These are phyloP conservation scores for Tuber umbilicatum DNA, from an alignment of 495 filamentous ascomycete species.

Conservation along the genomic window DNA sequence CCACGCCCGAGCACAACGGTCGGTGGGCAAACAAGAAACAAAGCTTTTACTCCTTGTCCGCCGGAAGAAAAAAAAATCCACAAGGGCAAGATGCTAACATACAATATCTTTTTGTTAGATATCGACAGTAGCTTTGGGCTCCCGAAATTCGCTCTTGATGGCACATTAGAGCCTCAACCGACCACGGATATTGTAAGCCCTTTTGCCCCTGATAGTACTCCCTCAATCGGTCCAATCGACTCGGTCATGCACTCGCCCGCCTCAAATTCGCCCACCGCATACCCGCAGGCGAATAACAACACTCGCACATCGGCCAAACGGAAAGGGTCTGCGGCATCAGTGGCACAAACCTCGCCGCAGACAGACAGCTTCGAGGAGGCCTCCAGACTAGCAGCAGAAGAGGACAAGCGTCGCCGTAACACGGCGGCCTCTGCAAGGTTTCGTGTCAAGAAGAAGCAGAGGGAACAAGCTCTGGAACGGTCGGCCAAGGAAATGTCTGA, in stretches of 20 bases:
- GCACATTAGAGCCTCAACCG: conserved; percentile 10
- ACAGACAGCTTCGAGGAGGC: conserved; percentile 54
- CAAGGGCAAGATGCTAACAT: conserved; percentile 7
- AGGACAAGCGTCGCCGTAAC: conserved; percentile 95
- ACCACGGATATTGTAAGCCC: conserved; percentile 5
- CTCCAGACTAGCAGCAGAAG: conserved; percentile 79
- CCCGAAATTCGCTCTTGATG: conserved; percentile 14
- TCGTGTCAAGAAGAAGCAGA: conserved; percentile 98
- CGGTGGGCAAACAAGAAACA: background rate
- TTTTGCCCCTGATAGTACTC: conserved; percentile 5
- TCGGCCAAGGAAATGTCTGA: conserved; percentile 86
- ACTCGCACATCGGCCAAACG: conserved; percentile 25
- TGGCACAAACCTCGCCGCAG: conserved; percentile 5
- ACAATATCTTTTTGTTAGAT: conserved; percentile 13
- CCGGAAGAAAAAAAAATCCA: background rate
- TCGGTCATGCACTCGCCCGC: conserved; percentile 16
- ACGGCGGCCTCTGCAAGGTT: conserved; percentile 95
- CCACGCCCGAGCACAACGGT: background rate
- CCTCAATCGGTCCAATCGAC: conserved; percentile 10
- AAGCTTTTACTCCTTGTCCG: background rate
- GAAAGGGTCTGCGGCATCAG: conserved; percentile 26
- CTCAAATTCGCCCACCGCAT: conserved; percentile 35
- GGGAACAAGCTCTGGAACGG: conserved; percentile 88
- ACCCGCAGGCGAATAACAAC: conserved; percentile 42
- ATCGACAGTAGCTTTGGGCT: conserved; percentile 35